Percentiles rank a stretch among this genome's conserved stretches.
Evolutionary conservation across 768 basidiomycete species (phyloP).

Genomic region (Hygrocybe coccinea): DNA sequence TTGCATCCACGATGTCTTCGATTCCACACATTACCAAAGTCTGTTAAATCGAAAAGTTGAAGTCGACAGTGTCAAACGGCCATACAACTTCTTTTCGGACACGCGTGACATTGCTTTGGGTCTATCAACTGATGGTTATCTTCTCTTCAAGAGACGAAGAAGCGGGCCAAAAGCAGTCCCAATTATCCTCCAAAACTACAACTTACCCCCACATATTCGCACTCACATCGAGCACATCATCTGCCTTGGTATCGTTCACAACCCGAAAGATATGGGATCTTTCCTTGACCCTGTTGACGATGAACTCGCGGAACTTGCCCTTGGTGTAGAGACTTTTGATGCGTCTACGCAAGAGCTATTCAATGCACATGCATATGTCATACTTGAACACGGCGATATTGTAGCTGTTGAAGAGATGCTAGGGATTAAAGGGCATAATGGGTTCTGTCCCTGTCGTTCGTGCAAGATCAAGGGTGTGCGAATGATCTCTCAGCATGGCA

Average conservation of each 20-base stretch:
- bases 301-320: constrained; percentile 31
- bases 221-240: constrained; percentile 35
- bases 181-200: constrained; percentile 36
- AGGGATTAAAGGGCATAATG: constrained; percentile 36
- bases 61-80: constrained; percentile 21
- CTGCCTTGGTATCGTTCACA: constrained; percentile 39
- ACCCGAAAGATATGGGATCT: constrained; percentile 39
- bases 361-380: constrained; percentile 23
- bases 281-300: constrained; percentile 39
- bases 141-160: constrained; percentile 30
- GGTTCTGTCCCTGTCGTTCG: constrained; percentile 26
- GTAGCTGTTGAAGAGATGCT: constrained; percentile 27
- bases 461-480: constrained; percentile 32
- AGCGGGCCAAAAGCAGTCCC: constrained; percentile 35
- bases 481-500: constrained; percentile 5
- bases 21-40: constrained; percentile 28
- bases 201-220: constrained; percentile 29
- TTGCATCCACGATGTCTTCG: constrained; percentile 34
- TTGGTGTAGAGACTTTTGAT: constrained; percentile 36
- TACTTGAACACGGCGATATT: constrained; percentile 31
- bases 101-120: constrained; percentile 40
- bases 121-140: constrained; percentile 41
- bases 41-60: constrained; percentile 21
- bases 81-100: constrained; percentile 34
- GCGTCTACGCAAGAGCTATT: constrained; percentile 20